Evolutionary conservation across 768 basidiomycete species (phyloP), one percentile per base, ranked within the genome.

Genomic region (Tylopilus rubrobrunneus): DNA sequence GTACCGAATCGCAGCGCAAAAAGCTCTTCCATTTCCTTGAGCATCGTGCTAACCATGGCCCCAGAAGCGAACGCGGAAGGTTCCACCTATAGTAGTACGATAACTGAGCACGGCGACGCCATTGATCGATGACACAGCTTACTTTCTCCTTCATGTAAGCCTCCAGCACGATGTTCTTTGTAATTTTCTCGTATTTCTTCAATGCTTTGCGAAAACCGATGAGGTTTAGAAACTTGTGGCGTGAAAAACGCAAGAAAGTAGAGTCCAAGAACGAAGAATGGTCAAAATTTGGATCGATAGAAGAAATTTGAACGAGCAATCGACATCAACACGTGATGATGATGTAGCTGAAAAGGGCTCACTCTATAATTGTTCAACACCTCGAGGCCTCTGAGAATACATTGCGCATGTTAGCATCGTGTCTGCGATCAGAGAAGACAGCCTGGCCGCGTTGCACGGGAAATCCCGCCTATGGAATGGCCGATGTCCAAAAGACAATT

Each of bases 281-380:
- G 34, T 41, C 23, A 36, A 45, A 43, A 12, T 5, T 10, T 27
- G 19, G 14, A 42, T 37, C 7, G 41, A 44, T 37, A 28, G 12
- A 47, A 14, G 7, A 40, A 40, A 21, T 21, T 40, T 40, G 19
- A 41, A 48, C 11, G 25, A 15, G 36, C 11, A 40, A 40, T 19
- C 8, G 21, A 40, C 7, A 19, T 40, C n/a, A 21, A 4, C 19
- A 40, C 3, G 10, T 11, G 17, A 17, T 8, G 7, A 37, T 17
- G 15, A 7, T 1, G 7, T 10, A 33, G 31, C 7, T 14, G n/a
- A 37, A 40, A 33, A 33, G 48, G 8, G 4, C 56, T 50, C 44
- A 92, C 92, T 29, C 92, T 80, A 69, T 96, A 99, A 64, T 91
- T 92, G 60, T 92, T 89, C 56, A 99, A 74, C 46, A 87, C 73